phyloP scores from a whole-genome alignment of 2,329 filamentous ascomycete genomes.

The Capronia coronata region DNA sequence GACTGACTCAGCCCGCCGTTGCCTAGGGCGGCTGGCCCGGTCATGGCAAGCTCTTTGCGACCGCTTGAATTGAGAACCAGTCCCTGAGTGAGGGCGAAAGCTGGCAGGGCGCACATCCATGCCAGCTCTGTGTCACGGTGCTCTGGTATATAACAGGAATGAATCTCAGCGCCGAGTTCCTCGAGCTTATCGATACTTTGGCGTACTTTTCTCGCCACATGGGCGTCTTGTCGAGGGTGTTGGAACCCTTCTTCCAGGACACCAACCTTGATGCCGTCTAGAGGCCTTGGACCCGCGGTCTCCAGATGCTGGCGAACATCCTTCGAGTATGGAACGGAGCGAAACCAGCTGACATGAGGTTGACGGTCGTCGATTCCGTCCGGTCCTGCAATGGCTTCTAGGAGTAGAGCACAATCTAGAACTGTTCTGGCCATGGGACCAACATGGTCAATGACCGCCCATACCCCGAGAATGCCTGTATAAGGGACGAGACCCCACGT shows the following conservation, averaged over 20 bases:
- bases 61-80: constrained; percentile 2
- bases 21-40: background rate
- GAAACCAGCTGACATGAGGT: constrained; percentile 22
- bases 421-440: constrained; percentile 40
- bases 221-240: constrained; percentile 25
- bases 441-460: constrained; percentile 40
- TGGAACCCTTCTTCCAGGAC: constrained; percentile 43
- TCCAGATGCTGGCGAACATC: background rate
- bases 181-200: background rate
- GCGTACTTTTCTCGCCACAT: background rate
- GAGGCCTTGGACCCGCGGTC: background rate
- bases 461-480: constrained; percentile 36
- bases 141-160: constrained; percentile 1
- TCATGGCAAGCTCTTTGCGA: constrained; percentile 1
- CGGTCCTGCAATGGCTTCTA: constrained; percentile 42
- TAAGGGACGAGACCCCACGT: constrained; percentile 46
- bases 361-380: constrained; percentile 43
- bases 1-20: background rate
- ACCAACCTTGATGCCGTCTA: constrained; percentile 38
- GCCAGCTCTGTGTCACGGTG: constrained; percentile 5
- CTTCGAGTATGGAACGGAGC: background rate
- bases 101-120: constrained; percentile 4
- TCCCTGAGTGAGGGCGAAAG: constrained; percentile 1
- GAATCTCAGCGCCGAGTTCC: constrained; percentile 2
- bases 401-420: constrained; percentile 35